These are phyloP conservation scores for Micromonas commoda DNA, from an alignment of 139 green algal genomes.

Conservation along the genomic window DNA sequence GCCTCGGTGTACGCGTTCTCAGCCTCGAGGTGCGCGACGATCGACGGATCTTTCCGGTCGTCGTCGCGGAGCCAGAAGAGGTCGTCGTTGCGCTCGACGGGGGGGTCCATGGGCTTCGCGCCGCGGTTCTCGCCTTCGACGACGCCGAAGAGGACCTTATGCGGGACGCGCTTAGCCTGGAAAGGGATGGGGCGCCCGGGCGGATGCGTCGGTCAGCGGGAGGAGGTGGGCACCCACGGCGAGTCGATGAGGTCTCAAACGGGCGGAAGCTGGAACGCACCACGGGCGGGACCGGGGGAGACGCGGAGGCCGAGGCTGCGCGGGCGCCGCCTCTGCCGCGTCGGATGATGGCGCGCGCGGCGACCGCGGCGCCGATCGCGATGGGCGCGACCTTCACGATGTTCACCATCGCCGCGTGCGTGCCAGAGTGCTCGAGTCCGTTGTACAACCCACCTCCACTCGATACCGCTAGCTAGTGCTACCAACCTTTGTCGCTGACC, in stretches of 20 bases:
- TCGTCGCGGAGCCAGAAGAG: conserved; percentile 62
- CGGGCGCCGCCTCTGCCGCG: neutral
- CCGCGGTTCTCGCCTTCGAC: conserved; percentile 8
- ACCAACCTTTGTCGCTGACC: neutral
- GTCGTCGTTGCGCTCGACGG: conserved; percentile 6
- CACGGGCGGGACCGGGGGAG: neutral
- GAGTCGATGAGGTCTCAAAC: too few species aligned
- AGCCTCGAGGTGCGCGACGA: conserved; percentile 46
- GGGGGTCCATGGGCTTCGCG: neutral
- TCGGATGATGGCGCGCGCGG: neutral
- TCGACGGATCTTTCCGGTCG: conserved; percentile 49
- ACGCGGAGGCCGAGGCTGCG: neutral
- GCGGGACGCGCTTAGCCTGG: neutral
- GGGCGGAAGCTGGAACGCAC: too few species aligned
- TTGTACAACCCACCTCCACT: too few species aligned
- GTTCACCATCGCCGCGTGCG: neutral
- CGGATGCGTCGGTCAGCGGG: neutral
- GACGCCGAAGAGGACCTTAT: neutral
- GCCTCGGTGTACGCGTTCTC: conserved; percentile 38
- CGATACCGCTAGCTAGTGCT: too few species aligned
- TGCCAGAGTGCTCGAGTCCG: neutral
- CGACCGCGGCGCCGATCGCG: neutral
- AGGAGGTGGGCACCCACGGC: neutral
- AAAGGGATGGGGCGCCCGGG: too few species aligned
- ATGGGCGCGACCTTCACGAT: neutral